phyloP scores from a whole-genome alignment of 1,284 basidiomycete genomes.

The Marasmius tenuissimus region DNA sequence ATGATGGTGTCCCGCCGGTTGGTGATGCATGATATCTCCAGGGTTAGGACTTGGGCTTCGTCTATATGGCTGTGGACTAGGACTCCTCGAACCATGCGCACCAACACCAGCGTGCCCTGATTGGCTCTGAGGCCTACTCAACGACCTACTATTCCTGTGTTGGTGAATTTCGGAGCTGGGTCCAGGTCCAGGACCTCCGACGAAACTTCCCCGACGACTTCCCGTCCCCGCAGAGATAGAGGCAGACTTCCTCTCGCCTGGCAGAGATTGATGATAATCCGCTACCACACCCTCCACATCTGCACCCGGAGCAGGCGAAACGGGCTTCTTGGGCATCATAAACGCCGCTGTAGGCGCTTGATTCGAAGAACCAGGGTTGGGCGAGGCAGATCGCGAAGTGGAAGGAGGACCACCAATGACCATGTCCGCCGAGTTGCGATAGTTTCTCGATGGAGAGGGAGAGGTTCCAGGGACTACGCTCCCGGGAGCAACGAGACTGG shows the following conservation, averaged over 20 bases:
- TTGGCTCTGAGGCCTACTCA: constrained; percentile 16
- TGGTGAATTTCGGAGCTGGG: constrained; percentile 18
- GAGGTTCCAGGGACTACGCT: constrained; percentile 22
- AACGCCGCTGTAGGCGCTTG: constrained; percentile 65
- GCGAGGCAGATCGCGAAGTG: constrained; percentile 47
- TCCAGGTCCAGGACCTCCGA: constrained; percentile 20
- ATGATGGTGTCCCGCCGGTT: constrained; percentile 15
- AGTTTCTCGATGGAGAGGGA: constrained; percentile 39
- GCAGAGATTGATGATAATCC: constrained; percentile 84
- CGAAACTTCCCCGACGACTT: constrained; percentile 41
- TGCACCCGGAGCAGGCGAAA: constrained; percentile 31
- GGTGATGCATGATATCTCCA: constrained; percentile 24
- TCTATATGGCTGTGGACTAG: constrained; percentile 35
- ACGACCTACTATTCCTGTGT: constrained; percentile 19
- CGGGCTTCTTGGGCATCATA: constrained; percentile 67
- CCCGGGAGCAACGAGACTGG: constrained; percentile 21
- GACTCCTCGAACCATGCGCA: constrained; percentile 59
- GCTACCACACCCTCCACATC: constrained; percentile 68
- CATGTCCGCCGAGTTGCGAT: constrained; percentile 67
- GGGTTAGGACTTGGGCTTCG: background rate
- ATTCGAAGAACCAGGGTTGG: constrained; percentile 65
- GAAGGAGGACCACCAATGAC: constrained; percentile 72
- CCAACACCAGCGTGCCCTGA: constrained; percentile 74
- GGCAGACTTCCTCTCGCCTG: constrained; percentile 71
- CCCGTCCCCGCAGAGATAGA: constrained; percentile 30